Evolutionary conservation across 2,329 filamentous ascomycete genomes (phyloP).

Genomic region (Colletotrichum aenigma): DNA sequence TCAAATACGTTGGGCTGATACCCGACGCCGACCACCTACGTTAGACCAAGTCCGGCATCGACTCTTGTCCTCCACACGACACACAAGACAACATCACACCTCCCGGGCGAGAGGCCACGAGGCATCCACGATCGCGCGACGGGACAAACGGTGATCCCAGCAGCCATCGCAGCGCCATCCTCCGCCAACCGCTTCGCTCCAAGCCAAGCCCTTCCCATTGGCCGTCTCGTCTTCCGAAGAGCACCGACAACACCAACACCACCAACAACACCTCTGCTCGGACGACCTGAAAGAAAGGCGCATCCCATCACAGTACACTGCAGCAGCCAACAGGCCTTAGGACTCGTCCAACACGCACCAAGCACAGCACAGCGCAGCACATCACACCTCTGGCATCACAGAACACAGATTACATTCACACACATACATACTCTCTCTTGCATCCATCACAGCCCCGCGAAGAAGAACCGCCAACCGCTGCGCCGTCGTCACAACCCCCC

Average conservation of each 20-base stretch:
- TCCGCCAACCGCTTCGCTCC: slow-evolving; percentile 1
- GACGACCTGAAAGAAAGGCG: background rate
- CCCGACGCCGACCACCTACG: background rate
- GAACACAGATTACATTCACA: background rate
- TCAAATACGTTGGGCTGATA: background rate
- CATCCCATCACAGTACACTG: slow-evolving; percentile 1
- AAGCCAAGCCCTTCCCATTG: background rate
- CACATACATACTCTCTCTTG: background rate
- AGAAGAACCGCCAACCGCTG: background rate
- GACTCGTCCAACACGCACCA: background rate
- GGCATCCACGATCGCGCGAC: slow-evolving; percentile 16
- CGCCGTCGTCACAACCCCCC: background rate
- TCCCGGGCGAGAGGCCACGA: slow-evolving; percentile 19
- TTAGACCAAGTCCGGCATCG: background rate
- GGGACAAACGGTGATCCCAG: slow-evolving; percentile 13
- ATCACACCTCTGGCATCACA: background rate
- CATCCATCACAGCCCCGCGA: background rate
- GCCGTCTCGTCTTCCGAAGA: background rate
- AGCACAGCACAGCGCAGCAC: background rate
- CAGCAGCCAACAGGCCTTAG: background rate
- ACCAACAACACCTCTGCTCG: background rate
- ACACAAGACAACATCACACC: background rate
- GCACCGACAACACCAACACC: background rate
- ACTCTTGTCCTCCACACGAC: background rate
- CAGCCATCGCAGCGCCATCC: background rate